Evolutionary conservation across 2,329 filamentous ascomycete genomes (phyloP), one percentile per base, ranked within the genome.

Genomic region (Dichotomopilus funicola): DNA sequence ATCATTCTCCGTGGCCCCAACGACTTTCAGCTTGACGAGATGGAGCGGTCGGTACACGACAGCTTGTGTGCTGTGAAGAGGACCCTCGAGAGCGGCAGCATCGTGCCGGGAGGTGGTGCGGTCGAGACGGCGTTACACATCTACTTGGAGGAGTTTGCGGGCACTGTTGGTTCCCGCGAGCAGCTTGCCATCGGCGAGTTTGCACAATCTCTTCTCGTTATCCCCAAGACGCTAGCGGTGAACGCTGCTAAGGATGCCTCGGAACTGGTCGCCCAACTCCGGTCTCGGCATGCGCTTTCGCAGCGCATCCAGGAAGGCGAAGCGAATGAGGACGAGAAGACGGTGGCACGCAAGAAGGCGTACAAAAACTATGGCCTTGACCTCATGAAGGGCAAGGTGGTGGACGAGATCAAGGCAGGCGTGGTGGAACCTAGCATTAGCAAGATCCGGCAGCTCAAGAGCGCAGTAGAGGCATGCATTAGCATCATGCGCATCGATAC

Each of bases 401-500:
- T 91, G 54, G 94, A 99, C 72, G 86, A 90, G 76, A 78, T 99
- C 67, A 97, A 97, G 81, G 86, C 89, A 10, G 94, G 94, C 68
- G 91, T 99, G 59, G 73, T 99, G 68, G 94, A 99, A 78, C 94
- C 94, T 36, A 95, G 88, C 74, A 91, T 99, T 78, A 96, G 92
- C 82, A 99, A 99, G 81, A 83, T 99, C 64, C 88, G 92, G 74
- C 94, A 97, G 79, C 79, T 99, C 69, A 99, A 99, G 86, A 95
- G 88, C 74, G 94, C 94, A 34, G 94, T 99, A 49, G 94, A 99
- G 77, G 94, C 94, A 54, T 97, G 94, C 73, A 95, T 99, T 73
- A 89, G 91, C 69, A 97, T 99, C 71, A 97, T 99, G 94, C 84
- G 94, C 68, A 99, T 99, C 70, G 94, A 99, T 77, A 97, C 94